Conservation (phyloP, 2,329 filamentous ascomycete genomes). For the Alternaria sp. region DNA sequence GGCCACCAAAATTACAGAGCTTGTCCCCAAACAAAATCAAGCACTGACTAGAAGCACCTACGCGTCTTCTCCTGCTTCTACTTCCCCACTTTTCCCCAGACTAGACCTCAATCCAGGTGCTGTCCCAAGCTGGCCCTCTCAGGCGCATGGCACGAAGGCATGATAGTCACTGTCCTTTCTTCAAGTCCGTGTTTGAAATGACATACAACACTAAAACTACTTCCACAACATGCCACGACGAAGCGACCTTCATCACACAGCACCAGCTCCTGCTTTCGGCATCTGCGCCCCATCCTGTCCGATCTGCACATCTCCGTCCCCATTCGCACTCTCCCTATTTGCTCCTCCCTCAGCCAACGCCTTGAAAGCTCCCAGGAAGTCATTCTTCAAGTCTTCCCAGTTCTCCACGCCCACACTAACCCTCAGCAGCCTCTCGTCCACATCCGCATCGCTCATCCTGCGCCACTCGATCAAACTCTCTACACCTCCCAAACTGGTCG, state of each 20-base stretch:
- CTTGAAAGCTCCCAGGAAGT: conserved; percentile 59
- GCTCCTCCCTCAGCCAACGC: conserved; percentile 13
- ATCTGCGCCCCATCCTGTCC: conserved; percentile 29
- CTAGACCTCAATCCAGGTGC: background rate
- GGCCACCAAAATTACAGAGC: background rate
- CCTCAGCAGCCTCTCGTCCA: conserved; percentile 76
- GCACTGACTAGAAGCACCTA: background rate
- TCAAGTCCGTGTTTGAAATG: background rate
- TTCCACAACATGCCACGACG: background rate
- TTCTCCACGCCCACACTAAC: conserved; percentile 88
- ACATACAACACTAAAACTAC: background rate
- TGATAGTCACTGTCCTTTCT: background rate
- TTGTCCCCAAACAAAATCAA: background rate
- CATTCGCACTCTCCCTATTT: background rate
- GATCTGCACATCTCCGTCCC: conserved; percentile 23
- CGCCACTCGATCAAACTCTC: conserved; percentile 98
- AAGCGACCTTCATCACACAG: conserved; percentile 24
- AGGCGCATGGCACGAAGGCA: background rate
- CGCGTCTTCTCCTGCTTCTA: background rate
- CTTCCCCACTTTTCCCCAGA: background rate
- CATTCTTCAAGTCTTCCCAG: conserved; percentile 80
- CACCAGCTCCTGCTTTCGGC: conserved; percentile 22
- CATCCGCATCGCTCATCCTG: conserved; percentile 77
- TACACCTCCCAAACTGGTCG: conserved; percentile 90
- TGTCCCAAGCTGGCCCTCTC: background rate